Evolutionary conservation across 2,329 filamentous ascomycete genomes (phyloP).

Genomic region (Didymosphaeria variabile): DNA sequence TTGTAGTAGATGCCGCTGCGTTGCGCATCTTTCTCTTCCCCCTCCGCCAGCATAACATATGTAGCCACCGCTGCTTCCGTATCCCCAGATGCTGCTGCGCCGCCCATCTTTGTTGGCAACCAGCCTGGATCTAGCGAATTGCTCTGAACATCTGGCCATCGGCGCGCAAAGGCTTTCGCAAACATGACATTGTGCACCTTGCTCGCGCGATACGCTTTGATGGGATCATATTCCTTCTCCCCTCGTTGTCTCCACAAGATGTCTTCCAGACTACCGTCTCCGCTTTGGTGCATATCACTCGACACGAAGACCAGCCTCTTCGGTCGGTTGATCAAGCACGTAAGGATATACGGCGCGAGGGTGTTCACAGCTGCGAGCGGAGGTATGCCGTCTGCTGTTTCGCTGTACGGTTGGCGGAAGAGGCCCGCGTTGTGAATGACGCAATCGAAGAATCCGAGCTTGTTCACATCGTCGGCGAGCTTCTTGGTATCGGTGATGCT

Average conservation of each 20-base stretch:
- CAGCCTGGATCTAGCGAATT: slow-evolving; percentile 63
- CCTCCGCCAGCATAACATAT: slow-evolving; percentile 60
- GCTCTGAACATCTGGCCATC: slow-evolving; percentile 56
- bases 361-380: slow-evolving; percentile 65
- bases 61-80: slow-evolving; percentile 59
- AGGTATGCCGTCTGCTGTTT: slow-evolving; percentile 59
- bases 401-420: slow-evolving; percentile 53
- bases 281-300: slow-evolving; percentile 61
- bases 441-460: slow-evolving; percentile 61
- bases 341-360: slow-evolving; percentile 66
- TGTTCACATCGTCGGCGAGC: slow-evolving; percentile 62
- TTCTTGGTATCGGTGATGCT: slow-evolving; percentile 61
- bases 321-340: slow-evolving; percentile 59
- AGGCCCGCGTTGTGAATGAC: slow-evolving; percentile 68
- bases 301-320: slow-evolving; percentile 63
- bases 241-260: slow-evolving; percentile 51
- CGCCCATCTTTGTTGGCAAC: slow-evolving; percentile 66
- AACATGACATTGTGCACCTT: slow-evolving; percentile 67
- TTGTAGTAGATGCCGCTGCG: slow-evolving; percentile 53
- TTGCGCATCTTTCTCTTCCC: slow-evolving; percentile 38
- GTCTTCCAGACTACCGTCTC: slow-evolving; percentile 55
- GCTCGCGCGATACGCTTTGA: slow-evolving; percentile 61
- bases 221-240: slow-evolving; percentile 45
- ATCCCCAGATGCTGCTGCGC: slow-evolving; percentile 56
- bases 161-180: slow-evolving; percentile 62